Evolutionary conservation across 2,329 filamentous ascomycete genomes (phyloP).

Genomic region (Pseudocercospora fijiensis): DNA sequence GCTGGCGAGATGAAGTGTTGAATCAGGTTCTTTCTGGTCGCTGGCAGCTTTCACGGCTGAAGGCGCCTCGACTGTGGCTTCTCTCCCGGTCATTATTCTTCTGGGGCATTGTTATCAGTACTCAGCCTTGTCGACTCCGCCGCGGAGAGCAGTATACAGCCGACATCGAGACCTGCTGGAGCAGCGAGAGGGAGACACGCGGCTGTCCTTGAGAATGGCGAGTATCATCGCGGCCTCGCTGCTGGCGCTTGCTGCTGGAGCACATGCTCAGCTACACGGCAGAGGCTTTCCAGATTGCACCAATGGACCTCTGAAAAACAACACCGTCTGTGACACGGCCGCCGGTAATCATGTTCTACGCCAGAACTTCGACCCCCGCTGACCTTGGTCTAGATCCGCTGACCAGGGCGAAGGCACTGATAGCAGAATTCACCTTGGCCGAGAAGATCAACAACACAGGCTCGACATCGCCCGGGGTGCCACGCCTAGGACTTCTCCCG

Average conservation of each 20-base stretch:
- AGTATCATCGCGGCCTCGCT: background rate
- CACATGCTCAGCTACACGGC: conserved; percentile 17
- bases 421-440: conserved; percentile 50
- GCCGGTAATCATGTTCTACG: conserved; percentile 13
- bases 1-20: background rate
- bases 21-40: background rate
- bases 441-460: conserved; percentile 58
- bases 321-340: conserved; percentile 53
- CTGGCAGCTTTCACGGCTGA: background rate
- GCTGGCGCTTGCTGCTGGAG: conserved; percentile 10
- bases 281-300: conserved; percentile 51
- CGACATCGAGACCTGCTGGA: background rate
- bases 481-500: conserved; percentile 56
- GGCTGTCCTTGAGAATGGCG: background rate
- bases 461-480: conserved; percentile 51
- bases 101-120: background rate
- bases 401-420: conserved; percentile 46
- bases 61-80: background rate
- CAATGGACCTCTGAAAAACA: conserved; percentile 52
- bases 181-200: background rate
- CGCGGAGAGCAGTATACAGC: background rate
- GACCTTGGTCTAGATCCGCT: conserved; percentile 24
- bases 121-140: background rate
- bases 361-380: conserved; percentile 57
- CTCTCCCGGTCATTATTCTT: background rate